phyloP scores from a whole-genome alignment of 2,329 filamentous ascomycete genomes.

The Colletotrichum liriopes region DNA sequence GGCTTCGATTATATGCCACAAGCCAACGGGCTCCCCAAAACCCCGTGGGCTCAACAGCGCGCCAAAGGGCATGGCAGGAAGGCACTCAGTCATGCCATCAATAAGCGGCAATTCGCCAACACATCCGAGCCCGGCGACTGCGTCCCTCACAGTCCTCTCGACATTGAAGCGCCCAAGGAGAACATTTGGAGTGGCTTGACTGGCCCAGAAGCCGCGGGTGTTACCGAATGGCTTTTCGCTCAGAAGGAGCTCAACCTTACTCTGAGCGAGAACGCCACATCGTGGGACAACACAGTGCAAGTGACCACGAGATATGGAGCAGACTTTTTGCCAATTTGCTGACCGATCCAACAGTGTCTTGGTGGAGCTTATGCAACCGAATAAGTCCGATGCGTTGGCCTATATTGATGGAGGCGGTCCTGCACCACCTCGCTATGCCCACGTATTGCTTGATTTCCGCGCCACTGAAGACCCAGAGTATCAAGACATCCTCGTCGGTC shows the following conservation, averaged over 20 bases:
- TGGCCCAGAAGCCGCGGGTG: slow-evolving; percentile 55
- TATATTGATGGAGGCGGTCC: slow-evolving; percentile 59
- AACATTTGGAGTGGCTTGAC: slow-evolving; percentile 60
- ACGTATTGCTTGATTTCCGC: slow-evolving; percentile 59
- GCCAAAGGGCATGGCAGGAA: slow-evolving; percentile 36
- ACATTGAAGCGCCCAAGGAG: slow-evolving; percentile 55
- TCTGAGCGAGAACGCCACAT: slow-evolving; percentile 50
- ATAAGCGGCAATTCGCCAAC: slow-evolving; percentile 32
- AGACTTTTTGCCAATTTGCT: background rate
- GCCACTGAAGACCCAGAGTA: slow-evolving; percentile 56
- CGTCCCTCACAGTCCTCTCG: slow-evolving; percentile 14
- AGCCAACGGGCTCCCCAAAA: slow-evolving; percentile 25
- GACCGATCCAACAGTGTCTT: slow-evolving; percentile 45
- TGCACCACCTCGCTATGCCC: slow-evolving; percentile 59
- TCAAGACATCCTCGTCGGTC: slow-evolving; percentile 64
- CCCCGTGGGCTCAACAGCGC: slow-evolving; percentile 34
- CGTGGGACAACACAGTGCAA: slow-evolving; percentile 57
- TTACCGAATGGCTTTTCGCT: slow-evolving; percentile 57
- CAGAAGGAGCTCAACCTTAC: slow-evolving; percentile 59
- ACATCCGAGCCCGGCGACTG: slow-evolving; percentile 18
- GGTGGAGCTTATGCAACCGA: slow-evolving; percentile 60
- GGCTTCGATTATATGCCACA: slow-evolving; percentile 15
- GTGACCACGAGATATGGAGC: background rate
- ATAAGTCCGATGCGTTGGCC: slow-evolving; percentile 64
- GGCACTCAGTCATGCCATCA: slow-evolving; percentile 23